Base-by-base conservation (phyloP, 2,329 filamentous ascomycete genomes). In the Sporothrix humicola region DNA sequence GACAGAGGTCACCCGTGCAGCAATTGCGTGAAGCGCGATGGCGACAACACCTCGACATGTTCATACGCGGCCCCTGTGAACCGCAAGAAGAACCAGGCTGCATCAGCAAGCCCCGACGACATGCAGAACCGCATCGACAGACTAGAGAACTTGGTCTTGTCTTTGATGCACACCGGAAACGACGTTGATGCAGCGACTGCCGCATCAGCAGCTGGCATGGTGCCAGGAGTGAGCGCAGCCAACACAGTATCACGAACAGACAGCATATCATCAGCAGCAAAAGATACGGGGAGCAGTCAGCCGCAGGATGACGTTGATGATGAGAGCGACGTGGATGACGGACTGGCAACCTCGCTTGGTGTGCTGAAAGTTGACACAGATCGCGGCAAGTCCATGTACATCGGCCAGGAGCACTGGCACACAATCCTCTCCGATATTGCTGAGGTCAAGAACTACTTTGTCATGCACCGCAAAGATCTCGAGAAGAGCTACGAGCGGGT, bases 61-160 rank as follows among this genome's bases (percentile, higher is more conserved):
- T 92, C 92, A 77, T 98, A 98, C 85, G 94, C 94, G 65, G 87
- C 90, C 70, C 91, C 90, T 52, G 82, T 85, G 46, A 85, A 84
- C 71, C 89, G 93, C 78, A 96, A 93, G 83, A 97, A 93, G 86
- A 90, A 85, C 79, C 88, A 91, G 82, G 89, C 83, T 86, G 87
- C 81, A 74, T 82, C 87, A 78, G 83, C 87, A 72, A 90, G 82
- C 78, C 94, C 95, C 69, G 95, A 97, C 87, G 95, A 98, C 82
- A 98, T 98, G 95, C 95, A 98, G 84, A 97, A 97, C 80, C 92
- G 96, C 81, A 98, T 98, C 84, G 95, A 98, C 85, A 90, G 95
- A 78, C 87, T 98, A 77, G 95, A 98, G 87, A 92, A 93, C 78
- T 85, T 98, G 81, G 95, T 98, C 75, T 84, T 98, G 77, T 97